These are phyloP conservation scores for Singerocomus inundabilis DNA, from an alignment of 1,284 basidiomycete species.

Conservation along the genomic window DNA sequence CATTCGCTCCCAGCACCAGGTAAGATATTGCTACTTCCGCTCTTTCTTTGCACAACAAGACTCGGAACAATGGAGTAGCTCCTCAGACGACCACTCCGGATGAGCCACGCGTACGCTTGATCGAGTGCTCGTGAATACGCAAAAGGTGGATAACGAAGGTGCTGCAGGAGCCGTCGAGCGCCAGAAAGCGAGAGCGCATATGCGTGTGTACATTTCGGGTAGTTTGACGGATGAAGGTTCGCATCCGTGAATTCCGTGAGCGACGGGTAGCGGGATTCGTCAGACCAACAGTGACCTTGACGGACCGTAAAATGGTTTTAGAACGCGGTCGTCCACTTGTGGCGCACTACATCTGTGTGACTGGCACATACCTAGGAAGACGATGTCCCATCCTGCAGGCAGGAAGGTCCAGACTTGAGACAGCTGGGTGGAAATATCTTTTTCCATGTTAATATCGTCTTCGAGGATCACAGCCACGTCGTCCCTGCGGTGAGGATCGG, in stretches of 20 bases:
- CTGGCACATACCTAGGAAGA: conserved; percentile 61
- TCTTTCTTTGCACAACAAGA: conserved; percentile 60
- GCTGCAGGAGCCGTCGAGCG: conserved; percentile 51
- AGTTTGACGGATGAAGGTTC: conserved; percentile 51
- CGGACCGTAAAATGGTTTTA: conserved; percentile 1
- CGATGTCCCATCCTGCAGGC: conserved; percentile 70
- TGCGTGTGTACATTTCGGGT: conserved; percentile 69
- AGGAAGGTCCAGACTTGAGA: conserved; percentile 52
- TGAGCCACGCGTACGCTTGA: conserved; percentile 70
- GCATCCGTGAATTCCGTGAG: conserved; percentile 21
- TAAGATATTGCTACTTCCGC: conserved; percentile 51
- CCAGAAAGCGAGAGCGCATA: conserved; percentile 57
- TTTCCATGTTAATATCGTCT: conserved; percentile 80
- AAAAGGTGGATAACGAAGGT: conserved; percentile 61
- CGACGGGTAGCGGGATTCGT: conserved; percentile 47
- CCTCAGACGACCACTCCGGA: conserved; percentile 51
- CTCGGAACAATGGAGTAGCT: conserved; percentile 65
- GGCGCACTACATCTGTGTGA: not conserved
- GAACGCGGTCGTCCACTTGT: not conserved
- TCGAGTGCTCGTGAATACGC: conserved; percentile 77
- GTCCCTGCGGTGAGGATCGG: conserved; percentile 19
- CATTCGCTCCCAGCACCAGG: conserved; percentile 53
- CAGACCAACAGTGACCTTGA: conserved; percentile 71
- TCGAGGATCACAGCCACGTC: conserved; percentile 60
- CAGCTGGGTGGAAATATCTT: conserved; percentile 54